Conservation (phyloP, 2,329 filamentous ascomycete species). For the Pseudocercospora ulei region DNA sequence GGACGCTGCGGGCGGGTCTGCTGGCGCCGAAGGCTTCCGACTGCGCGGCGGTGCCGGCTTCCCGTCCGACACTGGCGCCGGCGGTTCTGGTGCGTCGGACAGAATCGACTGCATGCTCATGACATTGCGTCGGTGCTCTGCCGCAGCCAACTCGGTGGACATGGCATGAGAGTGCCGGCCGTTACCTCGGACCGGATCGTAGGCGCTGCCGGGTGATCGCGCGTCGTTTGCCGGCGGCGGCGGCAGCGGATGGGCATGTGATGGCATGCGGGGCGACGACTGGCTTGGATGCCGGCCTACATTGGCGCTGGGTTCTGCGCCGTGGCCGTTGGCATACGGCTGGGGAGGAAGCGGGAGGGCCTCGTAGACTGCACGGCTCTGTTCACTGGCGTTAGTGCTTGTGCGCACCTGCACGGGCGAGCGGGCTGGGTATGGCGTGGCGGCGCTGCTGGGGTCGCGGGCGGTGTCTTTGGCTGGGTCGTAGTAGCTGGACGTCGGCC, state of each 20-base stretch:
- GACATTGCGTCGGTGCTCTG: slow-evolving; percentile 86
- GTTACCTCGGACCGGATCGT: slow-evolving; percentile 28
- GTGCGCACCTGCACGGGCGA: slow-evolving; percentile 29
- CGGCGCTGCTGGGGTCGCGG: slow-evolving; percentile 27
- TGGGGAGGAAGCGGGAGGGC: slow-evolving; percentile 18
- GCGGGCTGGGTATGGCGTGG: slow-evolving; percentile 35
- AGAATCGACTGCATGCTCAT: slow-evolving; percentile 63
- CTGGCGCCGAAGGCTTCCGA: slow-evolving; percentile 11
- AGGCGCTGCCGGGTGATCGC: slow-evolving; percentile 32
- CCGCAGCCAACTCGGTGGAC: slow-evolving; percentile 31
- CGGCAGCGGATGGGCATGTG: slow-evolving; percentile 27
- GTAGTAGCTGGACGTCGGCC: slow-evolving; percentile 42
- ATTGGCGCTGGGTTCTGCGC: slow-evolving; percentile 16
- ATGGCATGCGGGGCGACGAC: slow-evolving; percentile 22
- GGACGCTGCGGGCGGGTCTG: slow-evolving; percentile 13
- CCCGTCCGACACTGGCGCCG: slow-evolving; percentile 10
- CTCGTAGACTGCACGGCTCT: slow-evolving; percentile 24
- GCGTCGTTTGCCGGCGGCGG: slow-evolving; percentile 29
- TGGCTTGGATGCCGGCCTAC: slow-evolving; percentile 25
- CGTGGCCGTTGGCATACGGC: slow-evolving; percentile 26
- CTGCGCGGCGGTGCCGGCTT: slow-evolving; percentile 7
- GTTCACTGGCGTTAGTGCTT: slow-evolving; percentile 7
- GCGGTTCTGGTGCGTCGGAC: slow-evolving; percentile 45
- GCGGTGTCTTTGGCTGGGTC: slow-evolving; percentile 42
- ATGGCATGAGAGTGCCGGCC: slow-evolving; percentile 24